Conservation (phyloP, 1,284 basidiomycete species). For the Ceratobasidium sp. region DNA sequence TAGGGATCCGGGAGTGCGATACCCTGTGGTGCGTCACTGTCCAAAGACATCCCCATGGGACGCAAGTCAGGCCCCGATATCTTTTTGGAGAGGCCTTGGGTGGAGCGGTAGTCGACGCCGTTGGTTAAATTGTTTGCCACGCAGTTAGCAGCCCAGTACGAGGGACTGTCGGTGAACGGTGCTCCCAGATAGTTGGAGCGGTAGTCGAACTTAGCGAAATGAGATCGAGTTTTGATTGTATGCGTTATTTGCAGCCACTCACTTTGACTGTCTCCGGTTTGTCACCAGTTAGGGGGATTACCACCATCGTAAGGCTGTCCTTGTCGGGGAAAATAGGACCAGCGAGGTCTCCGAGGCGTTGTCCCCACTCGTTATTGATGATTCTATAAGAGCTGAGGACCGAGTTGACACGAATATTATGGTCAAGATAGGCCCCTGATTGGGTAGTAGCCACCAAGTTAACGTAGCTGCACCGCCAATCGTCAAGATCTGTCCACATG, state of each 20-base stretch:
- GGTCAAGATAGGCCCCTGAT: conserved; percentile 48
- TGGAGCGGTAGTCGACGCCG: conserved; percentile 63
- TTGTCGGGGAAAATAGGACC: conserved; percentile 66
- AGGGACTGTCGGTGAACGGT: conserved; percentile 67
- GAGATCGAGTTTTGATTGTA: not conserved
- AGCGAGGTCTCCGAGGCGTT: conserved; percentile 72
- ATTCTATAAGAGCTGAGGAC: conserved; percentile 48
- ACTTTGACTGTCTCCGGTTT: conserved; percentile 65
- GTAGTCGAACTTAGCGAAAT: conserved; percentile 53
- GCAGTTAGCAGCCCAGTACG: conserved; percentile 74
- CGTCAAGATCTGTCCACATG: not conserved
- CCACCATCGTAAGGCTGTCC: conserved; percentile 62
- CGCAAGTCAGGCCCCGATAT: conserved; percentile 5
- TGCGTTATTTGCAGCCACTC: not conserved
- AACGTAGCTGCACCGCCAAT: conserved; percentile 42
- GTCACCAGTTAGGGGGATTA: conserved; percentile 63
- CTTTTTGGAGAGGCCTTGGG: conserved; percentile 1
- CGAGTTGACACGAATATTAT: conserved; percentile 48
- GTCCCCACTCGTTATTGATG: conserved; percentile 54
- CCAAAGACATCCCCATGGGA: conserved; percentile 59
- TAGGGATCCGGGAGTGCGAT: conserved; percentile 66
- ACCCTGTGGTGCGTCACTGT: conserved; percentile 61
- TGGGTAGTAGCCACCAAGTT: conserved; percentile 46
- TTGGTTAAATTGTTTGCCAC: conserved; percentile 70
- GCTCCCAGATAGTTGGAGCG: conserved; percentile 64